Evolutionary conservation across 768 basidiomycete genomes (phyloP), one percentile per base, ranked within the genome.

Genomic region (Dacryopinax primogenitus): DNA sequence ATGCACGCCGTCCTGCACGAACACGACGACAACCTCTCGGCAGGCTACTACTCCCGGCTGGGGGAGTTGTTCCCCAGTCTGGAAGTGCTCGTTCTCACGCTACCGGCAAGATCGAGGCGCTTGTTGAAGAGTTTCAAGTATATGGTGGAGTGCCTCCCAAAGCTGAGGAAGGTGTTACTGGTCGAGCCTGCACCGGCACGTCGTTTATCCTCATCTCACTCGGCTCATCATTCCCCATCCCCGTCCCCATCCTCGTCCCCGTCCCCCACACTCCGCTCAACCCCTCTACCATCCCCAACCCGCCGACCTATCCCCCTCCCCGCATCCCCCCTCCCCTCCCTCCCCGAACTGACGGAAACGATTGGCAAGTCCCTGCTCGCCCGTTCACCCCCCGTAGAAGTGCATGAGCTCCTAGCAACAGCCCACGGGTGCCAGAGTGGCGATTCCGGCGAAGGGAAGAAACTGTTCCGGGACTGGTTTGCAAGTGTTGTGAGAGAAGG

Each of bases 331-430:
- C 51, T 28, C 4, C 51, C 30, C 3, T 28, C 51, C 23, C 3
- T 58, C 23, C 3, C 23, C 15, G 51, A 58, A 32, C 51, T 58
- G 11, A 30, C 26, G 30, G 4, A 13, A 4, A 6, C 9, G 3
- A 58, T 58, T 21, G 51, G 51, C 51, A 58, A 58, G 30, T 58
- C 51, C 51, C 51, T 58, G 26, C 51, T 58, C 51, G 23, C 51
- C 51, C 51, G 51, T 30, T 18, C 26, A 6, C 51, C 11, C 30
- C 13, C 51, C 4, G 26, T 23, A 23, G 26, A 30, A 18, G 18
- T 58, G 3, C 13, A 28, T 6, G 51, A 58, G 51, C 26, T 58
- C 26, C 4, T 4, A 2, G 51, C 51, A 6, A 6, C 26, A 30
- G 13, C 11, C 6, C 21, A 58, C 30, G 51, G 51, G 26, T 58